Evolutionary conservation across 768 basidiomycete species (phyloP).

Genomic region (Auricularia cornea): DNA sequence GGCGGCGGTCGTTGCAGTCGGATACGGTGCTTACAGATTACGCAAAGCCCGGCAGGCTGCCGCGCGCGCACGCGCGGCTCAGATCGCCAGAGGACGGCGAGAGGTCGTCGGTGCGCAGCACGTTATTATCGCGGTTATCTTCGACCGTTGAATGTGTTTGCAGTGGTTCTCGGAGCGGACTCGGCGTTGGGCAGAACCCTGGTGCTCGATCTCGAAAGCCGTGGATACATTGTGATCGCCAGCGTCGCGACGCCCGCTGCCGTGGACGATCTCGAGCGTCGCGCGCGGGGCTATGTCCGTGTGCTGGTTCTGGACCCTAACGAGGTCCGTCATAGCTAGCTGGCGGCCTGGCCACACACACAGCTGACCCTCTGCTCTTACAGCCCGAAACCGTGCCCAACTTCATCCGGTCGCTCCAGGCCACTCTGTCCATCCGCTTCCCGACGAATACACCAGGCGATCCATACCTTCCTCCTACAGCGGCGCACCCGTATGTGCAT

Average conservation of each 20-base stretch:
- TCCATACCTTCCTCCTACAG: conserved; percentile 54
- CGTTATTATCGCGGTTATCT: no score
- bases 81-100: conserved; percentile 30
- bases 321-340: conserved; percentile 45
- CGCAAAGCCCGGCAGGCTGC: conserved; percentile 18
- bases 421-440: conserved; percentile 74
- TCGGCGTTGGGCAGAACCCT: conserved; percentile 61
- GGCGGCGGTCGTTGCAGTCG: conserved; percentile 40
- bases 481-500: conserved; percentile 59
- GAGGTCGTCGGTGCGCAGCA: conserved; percentile 18
- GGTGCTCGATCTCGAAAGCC: conserved; percentile 62
- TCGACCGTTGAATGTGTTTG: background rate
- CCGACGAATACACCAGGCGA: conserved; percentile 74
- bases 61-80: conserved; percentile 15
- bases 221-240: conserved; percentile 76
- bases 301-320: conserved; percentile 71
- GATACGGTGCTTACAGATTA: conserved; percentile 34
- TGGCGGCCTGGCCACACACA: background rate
- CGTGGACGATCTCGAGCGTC: conserved; percentile 54
- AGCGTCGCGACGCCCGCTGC: conserved; percentile 66
- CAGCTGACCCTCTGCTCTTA: background rate
- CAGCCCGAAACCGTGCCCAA: conserved; percentile 64
- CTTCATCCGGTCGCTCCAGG: conserved; percentile 74
- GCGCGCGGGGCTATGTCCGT: conserved; percentile 66
- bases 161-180: conserved; percentile 80